Percentiles rank a stretch among this genome's conserved stretches.
Conservation (phyloP, 2,329 filamentous ascomycete species). For the Aspergillus pseudoterreus region DNA sequence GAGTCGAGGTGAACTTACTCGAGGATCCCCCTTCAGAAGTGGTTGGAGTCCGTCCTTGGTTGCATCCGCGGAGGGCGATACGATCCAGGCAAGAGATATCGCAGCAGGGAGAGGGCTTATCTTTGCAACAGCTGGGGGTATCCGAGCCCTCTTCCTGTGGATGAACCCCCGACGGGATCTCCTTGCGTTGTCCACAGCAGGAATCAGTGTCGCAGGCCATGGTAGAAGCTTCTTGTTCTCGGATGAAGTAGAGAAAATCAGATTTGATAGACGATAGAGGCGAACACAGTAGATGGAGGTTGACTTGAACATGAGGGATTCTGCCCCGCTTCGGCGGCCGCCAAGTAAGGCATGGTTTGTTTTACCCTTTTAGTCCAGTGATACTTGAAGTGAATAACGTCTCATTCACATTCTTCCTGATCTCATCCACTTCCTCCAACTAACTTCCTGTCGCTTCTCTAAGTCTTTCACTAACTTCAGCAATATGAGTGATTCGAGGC, state of each 20-base stretch:
- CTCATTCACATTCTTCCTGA: too few species aligned
- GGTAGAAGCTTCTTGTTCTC: too few species aligned
- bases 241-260: too few species aligned
- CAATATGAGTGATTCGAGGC: too few species aligned
- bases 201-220: not conserved
- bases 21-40: not conserved
- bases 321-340: not conserved
- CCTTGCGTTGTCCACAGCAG: not conserved
- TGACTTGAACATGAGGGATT: not conserved
- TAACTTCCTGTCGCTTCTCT: too few species aligned
- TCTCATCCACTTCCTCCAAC: too few species aligned
- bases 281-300: not conserved
- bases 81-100: constrained; percentile 43
- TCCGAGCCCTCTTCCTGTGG: not conserved
- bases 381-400: too few species aligned
- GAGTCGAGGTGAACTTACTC: constrained; percentile 2
- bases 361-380: not conserved
- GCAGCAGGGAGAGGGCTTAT: constrained; percentile 41
- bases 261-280: too few species aligned
- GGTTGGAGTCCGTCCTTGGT: constrained; percentile 6
- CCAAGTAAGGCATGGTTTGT: not conserved
- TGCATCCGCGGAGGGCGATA: constrained; percentile 43
- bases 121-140: constrained; percentile 40
- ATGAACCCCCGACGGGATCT: not conserved
- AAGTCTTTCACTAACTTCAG: too few species aligned